Evolutionary conservation across 2,329 filamentous ascomycete genomes (phyloP), one percentile per base, ranked within the genome.

Genomic region (Clonostachys chloroleuca): DNA sequence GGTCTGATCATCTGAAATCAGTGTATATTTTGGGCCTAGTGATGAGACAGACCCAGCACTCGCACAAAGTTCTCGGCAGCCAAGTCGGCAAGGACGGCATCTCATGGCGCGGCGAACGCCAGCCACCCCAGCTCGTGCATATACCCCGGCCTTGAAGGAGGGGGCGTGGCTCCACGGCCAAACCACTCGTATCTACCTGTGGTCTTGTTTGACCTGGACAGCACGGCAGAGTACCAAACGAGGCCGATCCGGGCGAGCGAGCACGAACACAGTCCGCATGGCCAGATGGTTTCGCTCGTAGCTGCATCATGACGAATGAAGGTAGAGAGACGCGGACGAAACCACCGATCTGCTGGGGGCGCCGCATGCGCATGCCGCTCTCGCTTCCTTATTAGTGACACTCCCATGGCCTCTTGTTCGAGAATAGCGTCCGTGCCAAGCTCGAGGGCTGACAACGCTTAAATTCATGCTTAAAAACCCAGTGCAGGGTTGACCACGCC

Each of bases 401-500:
- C 20, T 33, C 34, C 42, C 33, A 33, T 24, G 34, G 42, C 34
- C 13, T 13, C 35, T 20, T 16, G 12, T 42, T 24, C 18, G 34
- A 18, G 35, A 33, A n/a, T 48, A 48, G 47, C 36, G 43, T 44
- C 56, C 53, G 55, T 63, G 68, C 68, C 67, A 72, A 72, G 68
- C 55, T 56, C 45, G 62, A 63, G 69, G 66, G 66, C 68, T 68
- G 64, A 63, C 64, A 70, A 72, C 67, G 69, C 68, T 72, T 72
- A 72, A 72, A 72, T 70, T 70, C 68, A 72, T 72, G 69, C 69
- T 72, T 72, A 72, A 72, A 70, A 61, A 54, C 36, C 44, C 20
- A 46, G 44, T 20, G 17, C 36, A 44, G 17, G 20, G 42, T 37
- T 30, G 36, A 43, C 44, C 30, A 42, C 20, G 44, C 39, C n/a